Evolutionary conservation across 305 asterid species (phyloP).

Genomic region (Lippia alba): DNA sequence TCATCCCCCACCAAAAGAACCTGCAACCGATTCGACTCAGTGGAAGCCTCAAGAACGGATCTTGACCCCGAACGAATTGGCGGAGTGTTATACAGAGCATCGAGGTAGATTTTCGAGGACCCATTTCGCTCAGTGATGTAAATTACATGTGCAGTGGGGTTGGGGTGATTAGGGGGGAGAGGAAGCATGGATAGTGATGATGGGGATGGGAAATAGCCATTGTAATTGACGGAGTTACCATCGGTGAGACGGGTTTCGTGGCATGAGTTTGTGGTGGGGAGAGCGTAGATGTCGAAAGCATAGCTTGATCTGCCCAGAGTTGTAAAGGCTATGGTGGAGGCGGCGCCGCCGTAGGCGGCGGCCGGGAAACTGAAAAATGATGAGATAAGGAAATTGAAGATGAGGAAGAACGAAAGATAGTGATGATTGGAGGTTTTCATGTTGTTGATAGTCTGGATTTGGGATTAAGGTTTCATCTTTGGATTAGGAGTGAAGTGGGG

Average conservation of each 20-base stretch:
- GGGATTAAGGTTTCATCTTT: background rate
- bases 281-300: constrained; percentile 74
- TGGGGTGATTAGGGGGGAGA: constrained; percentile 26
- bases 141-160: constrained; percentile 44
- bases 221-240: constrained; percentile 75
- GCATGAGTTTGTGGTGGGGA: constrained; percentile 38
- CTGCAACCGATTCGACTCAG: constrained; percentile 55
- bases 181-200: constrained; percentile 50
- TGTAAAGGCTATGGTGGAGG: constrained; percentile 60
- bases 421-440: constrained; percentile 40
- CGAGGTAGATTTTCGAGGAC: constrained; percentile 58
- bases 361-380: constrained; percentile 13
- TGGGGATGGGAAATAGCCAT: constrained; percentile 67
- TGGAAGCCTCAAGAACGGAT: constrained; percentile 40
- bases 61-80: constrained; percentile 33
- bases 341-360: constrained; percentile 37
- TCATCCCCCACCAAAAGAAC: constrained; percentile 52
- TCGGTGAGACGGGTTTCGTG: constrained; percentile 70
- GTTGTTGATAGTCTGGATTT: background rate
- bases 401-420: constrained; percentile 7
- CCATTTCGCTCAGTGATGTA: constrained; percentile 87
- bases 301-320: constrained; percentile 77
- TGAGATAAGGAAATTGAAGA: constrained; percentile 34
- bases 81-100: constrained; percentile 38
- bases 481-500: background rate